These are phyloP conservation scores for Hippophae tibetana DNA, from an alignment of 306 rosid species.

Conservation along the genomic window DNA sequence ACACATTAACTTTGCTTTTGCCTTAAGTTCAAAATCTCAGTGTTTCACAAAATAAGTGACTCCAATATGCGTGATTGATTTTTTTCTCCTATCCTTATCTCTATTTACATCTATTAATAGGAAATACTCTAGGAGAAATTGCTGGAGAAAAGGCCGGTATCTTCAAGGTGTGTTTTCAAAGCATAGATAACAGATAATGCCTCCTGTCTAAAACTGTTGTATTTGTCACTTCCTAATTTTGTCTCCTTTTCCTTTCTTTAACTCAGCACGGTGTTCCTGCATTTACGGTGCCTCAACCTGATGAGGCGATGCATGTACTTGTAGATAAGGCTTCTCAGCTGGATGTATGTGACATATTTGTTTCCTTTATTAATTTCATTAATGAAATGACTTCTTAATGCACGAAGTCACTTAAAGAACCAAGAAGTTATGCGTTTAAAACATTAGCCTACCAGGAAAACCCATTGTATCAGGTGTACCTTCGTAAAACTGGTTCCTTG, in stretches of 20 bases:
- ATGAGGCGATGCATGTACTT: conserved; percentile 80
- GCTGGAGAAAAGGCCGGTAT: conserved; percentile 99
- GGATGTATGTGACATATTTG: conserved; percentile 40
- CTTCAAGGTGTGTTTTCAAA: conserved; percentile 61
- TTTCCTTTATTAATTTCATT: conserved; percentile 11
- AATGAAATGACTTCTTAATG: conserved; percentile 9
- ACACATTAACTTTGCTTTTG: too few relatives aligned
- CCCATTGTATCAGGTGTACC: too few relatives aligned
- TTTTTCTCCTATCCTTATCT: background rate
- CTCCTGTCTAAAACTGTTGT: conserved; percentile 6
- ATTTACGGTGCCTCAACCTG: conserved; percentile 81
- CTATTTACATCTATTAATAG: conserved; percentile 24
- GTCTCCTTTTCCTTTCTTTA: conserved; percentile 3
- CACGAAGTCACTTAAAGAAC: conserved; percentile 1
- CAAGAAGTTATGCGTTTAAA: too few relatives aligned
- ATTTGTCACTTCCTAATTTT: conserved; percentile 10
- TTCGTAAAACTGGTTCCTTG: too few relatives aligned
- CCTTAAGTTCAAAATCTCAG: too few relatives aligned
- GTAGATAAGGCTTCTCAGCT: conserved; percentile 67
- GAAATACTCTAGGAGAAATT: conserved; percentile 76
- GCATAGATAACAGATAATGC: conserved; percentile 1
- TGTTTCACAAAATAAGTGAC: too few relatives aligned
- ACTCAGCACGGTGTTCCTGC: conserved; percentile 65
- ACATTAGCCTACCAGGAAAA: too few relatives aligned
- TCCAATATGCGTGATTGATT: too few relatives aligned